These are phyloP conservation scores for Ilyonectria mors-panacis DNA, from an alignment of 2,329 filamentous ascomycete genomes.

Conservation along the genomic window DNA sequence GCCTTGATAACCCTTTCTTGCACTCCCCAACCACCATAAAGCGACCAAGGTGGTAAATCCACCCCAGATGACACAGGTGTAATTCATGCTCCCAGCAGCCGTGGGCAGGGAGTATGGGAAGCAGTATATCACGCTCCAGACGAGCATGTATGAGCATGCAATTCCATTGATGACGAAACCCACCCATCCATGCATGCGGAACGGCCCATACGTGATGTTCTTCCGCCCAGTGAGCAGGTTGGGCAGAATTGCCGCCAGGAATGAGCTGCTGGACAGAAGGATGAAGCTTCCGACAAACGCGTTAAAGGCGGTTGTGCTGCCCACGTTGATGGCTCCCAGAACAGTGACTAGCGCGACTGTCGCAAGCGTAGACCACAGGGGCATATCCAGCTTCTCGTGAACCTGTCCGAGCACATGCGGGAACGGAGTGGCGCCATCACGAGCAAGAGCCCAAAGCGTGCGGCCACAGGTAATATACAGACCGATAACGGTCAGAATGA, in stretches of 20 bases:
- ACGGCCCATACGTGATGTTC: constrained; percentile 66
- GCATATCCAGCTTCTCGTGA: constrained; percentile 51
- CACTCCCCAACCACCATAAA: constrained; percentile 59
- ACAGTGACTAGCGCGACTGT: constrained; percentile 63
- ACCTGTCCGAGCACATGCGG: constrained; percentile 50
- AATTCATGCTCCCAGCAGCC: constrained; percentile 67
- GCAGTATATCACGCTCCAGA: constrained; percentile 75
- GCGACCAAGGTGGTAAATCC: constrained; percentile 57
- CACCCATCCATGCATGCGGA: constrained; percentile 64
- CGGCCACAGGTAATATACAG: constrained; percentile 57
- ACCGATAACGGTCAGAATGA: constrained; percentile 54
- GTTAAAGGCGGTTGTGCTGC: constrained; percentile 76
- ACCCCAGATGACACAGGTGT: constrained; percentile 61
- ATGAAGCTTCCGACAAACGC: constrained; percentile 72
- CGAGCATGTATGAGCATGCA: constrained; percentile 70
- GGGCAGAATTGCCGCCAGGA: constrained; percentile 74
- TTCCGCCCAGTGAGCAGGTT: constrained; percentile 62
- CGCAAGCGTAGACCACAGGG: constrained; percentile 64
- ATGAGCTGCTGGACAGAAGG: constrained; percentile 58
- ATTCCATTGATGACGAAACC: constrained; percentile 68
- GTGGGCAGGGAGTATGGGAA: constrained; percentile 67
- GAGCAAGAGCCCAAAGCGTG: constrained; percentile 58
- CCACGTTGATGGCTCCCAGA: constrained; percentile 76
- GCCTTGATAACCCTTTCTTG: constrained; percentile 45
- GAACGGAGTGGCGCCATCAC: constrained; percentile 57